Evolutionary conservation across 345 rosid species (phyloP), one percentile per base, ranked within the genome.

Genomic region (Nasturtium officinale): DNA sequence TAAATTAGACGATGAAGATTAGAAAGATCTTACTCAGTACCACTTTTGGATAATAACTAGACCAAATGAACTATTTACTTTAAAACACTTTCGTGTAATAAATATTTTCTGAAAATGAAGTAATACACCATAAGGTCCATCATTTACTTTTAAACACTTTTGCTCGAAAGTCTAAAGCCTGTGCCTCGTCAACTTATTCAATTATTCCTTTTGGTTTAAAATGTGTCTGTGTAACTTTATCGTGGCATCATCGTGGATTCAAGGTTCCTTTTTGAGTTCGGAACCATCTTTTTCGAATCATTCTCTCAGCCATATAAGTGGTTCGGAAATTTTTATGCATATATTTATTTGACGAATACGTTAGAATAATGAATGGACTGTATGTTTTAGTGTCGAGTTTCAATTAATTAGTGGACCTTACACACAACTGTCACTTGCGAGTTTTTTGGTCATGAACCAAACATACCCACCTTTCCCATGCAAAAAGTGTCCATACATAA

Each of bases 381-480:
- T 59, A 32, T 62, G 35, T 54, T 55, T 58, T 55, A 54, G 28
- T 76, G 71, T 45, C 65, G 65, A 61, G 59, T 61, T 62, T 61
- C 42, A 23, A 21, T 68, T 43, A 63, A 45, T 62, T 25, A 76
- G 79, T 76, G 79, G 74, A 76, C 79, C 79, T 76, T 76, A 54
- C 75, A 68, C 74, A 76, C 71, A 76, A 76, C 79, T 76, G 75
- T 76, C 79, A 76, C 70, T 76, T 61, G 6, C 43, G 25, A 61
- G 70, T 54, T 54, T 46, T 60, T 67, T 60, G 52, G 75, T 62
- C 43, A 54, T 53, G 69, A 69, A 75, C 79, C 70, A 68, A 68
- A 69, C 70, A 68, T 61, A 76, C 69, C 70, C 70, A 76, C 69
- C 69, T 68, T 69, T 76, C 58, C 65, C 79, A 76, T 69, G 75